A percentile compares a stretch with the other conserved stretches of the same genome.
phyloP scores from a whole-genome alignment of 2,329 filamentous ascomycete species.

The Nigrospora oryzae region DNA sequence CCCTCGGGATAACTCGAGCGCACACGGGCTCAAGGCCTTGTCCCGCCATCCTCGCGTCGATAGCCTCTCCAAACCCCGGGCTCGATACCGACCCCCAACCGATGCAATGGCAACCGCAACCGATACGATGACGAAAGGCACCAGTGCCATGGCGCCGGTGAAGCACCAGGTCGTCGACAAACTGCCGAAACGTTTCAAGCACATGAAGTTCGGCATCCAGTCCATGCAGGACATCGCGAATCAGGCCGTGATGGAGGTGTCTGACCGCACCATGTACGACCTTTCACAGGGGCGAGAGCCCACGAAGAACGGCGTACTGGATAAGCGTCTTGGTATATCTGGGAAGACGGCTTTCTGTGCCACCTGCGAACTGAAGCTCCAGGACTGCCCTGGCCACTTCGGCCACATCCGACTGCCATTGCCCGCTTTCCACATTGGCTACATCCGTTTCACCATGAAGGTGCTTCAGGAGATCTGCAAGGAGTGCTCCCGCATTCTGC shows the following conservation, averaged over 20 bases:
- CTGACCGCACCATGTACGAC: slow-evolving; percentile 90
- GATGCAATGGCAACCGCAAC: slow-evolving; percentile 17
- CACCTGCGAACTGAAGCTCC: slow-evolving; percentile 74
- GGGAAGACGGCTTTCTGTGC: slow-evolving; percentile 71
- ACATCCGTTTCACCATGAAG: slow-evolving; percentile 85
- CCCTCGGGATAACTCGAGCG: too few relatives aligned
- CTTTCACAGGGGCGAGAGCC: slow-evolving; percentile 70
- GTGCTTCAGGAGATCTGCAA: slow-evolving; percentile 97
- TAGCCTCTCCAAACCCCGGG: too few relatives aligned
- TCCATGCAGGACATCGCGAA: slow-evolving; percentile 93
- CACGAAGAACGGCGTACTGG: slow-evolving; percentile 77
- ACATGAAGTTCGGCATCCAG: slow-evolving; percentile 91
- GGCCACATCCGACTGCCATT: slow-evolving; percentile 86
- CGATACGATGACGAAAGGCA: slow-evolving; percentile 6
- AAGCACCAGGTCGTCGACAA: slow-evolving; percentile 90
- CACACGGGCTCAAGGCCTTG: too few relatives aligned
- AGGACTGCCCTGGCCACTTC: slow-evolving; percentile 90
- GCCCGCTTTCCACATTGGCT: slow-evolving; percentile 92
- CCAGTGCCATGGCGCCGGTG: slow-evolving; percentile 27
- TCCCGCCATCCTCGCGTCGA: too few relatives aligned
- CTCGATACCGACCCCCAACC: background rate
- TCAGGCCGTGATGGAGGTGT: slow-evolving; percentile 89
- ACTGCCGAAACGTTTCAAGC: slow-evolving; percentile 83
- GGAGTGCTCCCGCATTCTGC: slow-evolving; percentile 75
- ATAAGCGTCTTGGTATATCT: slow-evolving; percentile 72